phyloP scores from a whole-genome alignment of 2,329 filamentous ascomycete genomes.

The Moelleriella libera region DNA sequence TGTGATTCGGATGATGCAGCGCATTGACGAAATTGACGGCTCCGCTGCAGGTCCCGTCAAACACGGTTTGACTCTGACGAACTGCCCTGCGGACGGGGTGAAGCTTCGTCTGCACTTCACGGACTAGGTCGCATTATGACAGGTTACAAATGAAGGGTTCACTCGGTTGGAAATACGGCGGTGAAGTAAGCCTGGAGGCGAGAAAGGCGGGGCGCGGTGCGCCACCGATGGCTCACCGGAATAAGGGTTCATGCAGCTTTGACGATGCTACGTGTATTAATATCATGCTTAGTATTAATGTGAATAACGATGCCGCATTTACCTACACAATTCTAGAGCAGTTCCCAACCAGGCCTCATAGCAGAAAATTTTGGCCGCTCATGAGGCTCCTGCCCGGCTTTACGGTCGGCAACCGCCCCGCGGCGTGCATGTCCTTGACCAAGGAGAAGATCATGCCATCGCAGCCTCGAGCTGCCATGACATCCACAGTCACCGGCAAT shows the following conservation, averaged over 20 bases:
- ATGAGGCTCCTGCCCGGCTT: constrained; percentile 21
- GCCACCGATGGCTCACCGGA: neutral
- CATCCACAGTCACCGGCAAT: constrained; percentile 41
- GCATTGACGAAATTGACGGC: constrained; percentile 9
- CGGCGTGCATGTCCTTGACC: constrained; percentile 33
- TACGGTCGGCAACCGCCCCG: constrained; percentile 31
- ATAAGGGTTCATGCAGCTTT: neutral
- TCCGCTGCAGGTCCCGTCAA: constrained; percentile 7
- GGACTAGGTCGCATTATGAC: neutral
- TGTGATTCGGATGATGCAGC: constrained; percentile 9
- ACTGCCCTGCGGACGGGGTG: constrained; percentile 8
- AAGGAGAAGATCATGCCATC: constrained; percentile 43
- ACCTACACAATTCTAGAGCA: no score
- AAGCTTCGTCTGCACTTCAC: constrained; percentile 3
- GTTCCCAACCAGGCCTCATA: neutral
- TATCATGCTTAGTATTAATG: no score
- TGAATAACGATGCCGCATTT: no score
- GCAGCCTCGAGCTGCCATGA: constrained; percentile 45
- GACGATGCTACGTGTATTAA: neutral
- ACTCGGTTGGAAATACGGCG: no score
- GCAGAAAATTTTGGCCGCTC: constrained; percentile 11
- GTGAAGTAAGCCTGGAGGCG: no score
- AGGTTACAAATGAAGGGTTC: no score
- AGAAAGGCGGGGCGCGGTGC: no score
- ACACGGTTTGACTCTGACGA: constrained; percentile 8